A percentile compares a stretch with the other conserved stretches of the same genome.
phyloP scores from a whole-genome alignment of 208 protist species.

The Crithidia mellificae region DNA sequence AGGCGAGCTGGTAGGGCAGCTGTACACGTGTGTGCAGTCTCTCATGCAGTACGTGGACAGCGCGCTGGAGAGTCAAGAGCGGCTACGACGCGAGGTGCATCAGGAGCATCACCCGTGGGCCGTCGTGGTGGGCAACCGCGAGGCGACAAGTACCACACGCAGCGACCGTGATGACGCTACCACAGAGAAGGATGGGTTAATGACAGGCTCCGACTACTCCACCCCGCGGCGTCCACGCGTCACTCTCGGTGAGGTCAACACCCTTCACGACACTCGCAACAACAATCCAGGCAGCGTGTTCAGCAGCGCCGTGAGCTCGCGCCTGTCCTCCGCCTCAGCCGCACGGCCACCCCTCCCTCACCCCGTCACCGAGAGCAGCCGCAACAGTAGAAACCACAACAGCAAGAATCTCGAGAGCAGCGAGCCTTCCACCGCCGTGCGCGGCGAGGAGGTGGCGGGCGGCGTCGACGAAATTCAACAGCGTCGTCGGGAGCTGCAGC shows the following conservation, averaged over 20 bases:
- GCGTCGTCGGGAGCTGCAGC: conserved; percentile 37
- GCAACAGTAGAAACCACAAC: no score
- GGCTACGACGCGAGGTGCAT: conserved; percentile 52
- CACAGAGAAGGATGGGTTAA: not conserved
- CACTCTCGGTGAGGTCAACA: not conserved
- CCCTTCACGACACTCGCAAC: not conserved
- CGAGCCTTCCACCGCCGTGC: no score
- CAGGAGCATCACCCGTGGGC: conserved; percentile 16
- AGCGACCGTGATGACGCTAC: not conserved
- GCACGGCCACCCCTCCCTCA: not conserved
- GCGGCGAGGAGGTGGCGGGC: no score
- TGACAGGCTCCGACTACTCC: conserved; percentile 11
- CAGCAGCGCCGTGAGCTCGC: conserved; percentile 22
- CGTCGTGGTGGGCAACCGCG: not conserved
- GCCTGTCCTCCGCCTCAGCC: conserved; percentile 13
- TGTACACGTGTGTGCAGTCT: conserved; percentile 57
- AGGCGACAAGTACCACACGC: not conserved
- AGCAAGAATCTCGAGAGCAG: no score
- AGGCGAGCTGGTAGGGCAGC: conserved; percentile 42
- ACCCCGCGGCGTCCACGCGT: conserved; percentile 26
- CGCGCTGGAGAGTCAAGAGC: conserved; percentile 67
- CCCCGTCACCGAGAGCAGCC: no score
- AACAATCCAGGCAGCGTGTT: conserved; percentile 12
- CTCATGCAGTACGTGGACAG: conserved; percentile 69
- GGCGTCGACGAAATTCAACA: conserved; percentile 16